phyloP scores from a whole-genome alignment of 371 early-diverging fungal species.

The Mortierella sp. region DNA sequence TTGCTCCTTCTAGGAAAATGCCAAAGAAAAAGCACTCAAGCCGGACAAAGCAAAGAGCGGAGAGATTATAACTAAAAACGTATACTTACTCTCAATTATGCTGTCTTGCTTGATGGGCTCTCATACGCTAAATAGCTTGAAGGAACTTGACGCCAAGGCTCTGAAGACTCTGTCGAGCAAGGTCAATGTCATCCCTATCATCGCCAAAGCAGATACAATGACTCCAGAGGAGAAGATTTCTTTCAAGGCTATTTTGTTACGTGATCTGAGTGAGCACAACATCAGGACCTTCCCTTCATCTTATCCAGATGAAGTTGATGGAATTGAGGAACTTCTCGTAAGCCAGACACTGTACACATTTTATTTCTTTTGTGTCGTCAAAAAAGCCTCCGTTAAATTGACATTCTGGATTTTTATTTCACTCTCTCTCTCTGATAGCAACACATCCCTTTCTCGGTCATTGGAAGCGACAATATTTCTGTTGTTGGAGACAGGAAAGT shows the following conservation, averaged over 20 bases:
- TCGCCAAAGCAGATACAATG: conserved; percentile 80
- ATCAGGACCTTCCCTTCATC: conserved; percentile 80
- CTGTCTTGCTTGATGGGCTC: conserved; percentile 19
- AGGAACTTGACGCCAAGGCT: conserved; percentile 92
- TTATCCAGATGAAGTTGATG: conserved; percentile 71
- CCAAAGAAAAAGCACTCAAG: not conserved
- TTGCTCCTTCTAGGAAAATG: not conserved
- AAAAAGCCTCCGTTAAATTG: too few species aligned
- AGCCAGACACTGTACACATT: conserved; percentile 15
- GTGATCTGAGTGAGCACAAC: conserved; percentile 77
- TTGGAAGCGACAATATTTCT: conserved; percentile 87
- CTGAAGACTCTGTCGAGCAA: conserved; percentile 85
- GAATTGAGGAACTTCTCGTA: conserved; percentile 76
- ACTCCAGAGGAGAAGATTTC: conserved; percentile 70
- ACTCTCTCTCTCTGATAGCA: conserved; percentile 63
- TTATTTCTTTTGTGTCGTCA: not conserved
- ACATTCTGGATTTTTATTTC: not conserved
- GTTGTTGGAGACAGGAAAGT: conserved; percentile 78
- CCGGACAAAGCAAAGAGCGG: too few species aligned
- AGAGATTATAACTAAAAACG: too few species aligned
- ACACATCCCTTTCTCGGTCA: conserved; percentile 93
- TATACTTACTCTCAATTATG: too few species aligned
- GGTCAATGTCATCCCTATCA: conserved; percentile 92
- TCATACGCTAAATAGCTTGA: conserved; percentile 70
- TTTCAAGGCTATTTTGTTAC: conserved; percentile 82